Evolutionary conservation across 139 green algal species (phyloP).

Genomic region (Yamagishiella unicocca): DNA sequence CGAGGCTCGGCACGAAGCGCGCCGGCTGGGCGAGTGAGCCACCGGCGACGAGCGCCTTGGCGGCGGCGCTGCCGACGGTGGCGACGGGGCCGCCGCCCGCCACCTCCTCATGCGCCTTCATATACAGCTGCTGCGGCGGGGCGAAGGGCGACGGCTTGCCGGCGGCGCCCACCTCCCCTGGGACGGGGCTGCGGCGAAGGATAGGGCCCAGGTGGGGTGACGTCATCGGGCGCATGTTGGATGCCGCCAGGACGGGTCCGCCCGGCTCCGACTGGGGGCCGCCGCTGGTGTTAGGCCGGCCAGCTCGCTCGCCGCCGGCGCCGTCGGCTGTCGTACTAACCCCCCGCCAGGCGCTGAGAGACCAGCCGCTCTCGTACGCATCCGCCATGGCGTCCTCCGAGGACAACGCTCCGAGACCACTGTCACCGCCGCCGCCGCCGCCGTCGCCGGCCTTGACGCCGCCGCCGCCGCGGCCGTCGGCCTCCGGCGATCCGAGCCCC

Average conservation of each 20-base stretch:
- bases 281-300: neutral
- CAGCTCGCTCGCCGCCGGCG: neutral
- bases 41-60: constrained; percentile 4
- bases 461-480: too few species aligned
- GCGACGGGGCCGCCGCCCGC: neutral
- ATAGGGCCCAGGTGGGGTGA: neutral
- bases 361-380: neutral
- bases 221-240: neutral
- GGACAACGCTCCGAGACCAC: too few species aligned
- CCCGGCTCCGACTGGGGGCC: neutral
- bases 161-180: neutral
- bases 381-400: neutral
- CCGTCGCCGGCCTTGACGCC: neutral
- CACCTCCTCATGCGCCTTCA: neutral
- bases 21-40: neutral
- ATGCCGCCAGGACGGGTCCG: neutral
- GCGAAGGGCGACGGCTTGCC: neutral
- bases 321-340: neutral
- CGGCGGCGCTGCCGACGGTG: neutral
- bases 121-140: constrained; percentile 27
- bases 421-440: neutral
- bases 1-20: neutral
- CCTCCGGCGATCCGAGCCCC: neutral
- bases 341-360: neutral
- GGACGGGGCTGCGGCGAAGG: neutral